Base-by-base conservation (phyloP, 1,284 basidiomycete species). In the Gomphus bonarii region DNA sequence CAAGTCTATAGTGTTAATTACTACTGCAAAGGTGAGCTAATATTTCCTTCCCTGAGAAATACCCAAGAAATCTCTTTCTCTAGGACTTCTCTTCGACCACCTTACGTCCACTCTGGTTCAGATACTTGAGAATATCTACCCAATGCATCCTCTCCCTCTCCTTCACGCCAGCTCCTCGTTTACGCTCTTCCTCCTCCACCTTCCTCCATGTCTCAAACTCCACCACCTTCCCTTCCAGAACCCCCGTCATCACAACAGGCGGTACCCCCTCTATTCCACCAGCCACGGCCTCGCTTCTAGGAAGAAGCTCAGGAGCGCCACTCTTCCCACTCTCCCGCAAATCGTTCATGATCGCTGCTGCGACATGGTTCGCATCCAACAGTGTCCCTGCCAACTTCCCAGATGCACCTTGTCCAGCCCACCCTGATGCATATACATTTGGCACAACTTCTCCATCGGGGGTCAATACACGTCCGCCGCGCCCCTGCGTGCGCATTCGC, bases 331-430 rank as follows among this genome's bases (percentile, higher is more conserved):
- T 31, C 42, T 40, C 46, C 48, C 55, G 11, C 31, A 67, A 73
- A 62, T 92, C 91, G 2, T 70, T 65, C 1, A 90, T 62, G 49
- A 95, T 80, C 1, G 77, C 74, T 51, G 91, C 85, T 0, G 88
- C 86, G 1, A 89, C 84, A 2, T 75, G 74, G 66, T 94, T 94
- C 16, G 95, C 91, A 68, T 97, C 82, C 70, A 92, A 83, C 93
- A 99, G 95, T 25, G 97, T 98, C 16, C 85, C 79, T 0, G 92
- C 95, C 49, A 99, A 80, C 12, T 99, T 94, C 5, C 97, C 95
- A 48, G 84, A 85, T 0, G 95, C 94, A 22, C 95, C 97, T 11
- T 82, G 83, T 0, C 93, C 88, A 0, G 92, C 86, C 97, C 97
- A 99, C 2, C 95, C 95, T 1, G 91, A 87, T 1, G 91, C 87